Evolutionary conservation across 1,284 basidiomycete species (phyloP), one percentile per base, ranked within the genome.

Genomic region (Malassezia slooffiae): DNA sequence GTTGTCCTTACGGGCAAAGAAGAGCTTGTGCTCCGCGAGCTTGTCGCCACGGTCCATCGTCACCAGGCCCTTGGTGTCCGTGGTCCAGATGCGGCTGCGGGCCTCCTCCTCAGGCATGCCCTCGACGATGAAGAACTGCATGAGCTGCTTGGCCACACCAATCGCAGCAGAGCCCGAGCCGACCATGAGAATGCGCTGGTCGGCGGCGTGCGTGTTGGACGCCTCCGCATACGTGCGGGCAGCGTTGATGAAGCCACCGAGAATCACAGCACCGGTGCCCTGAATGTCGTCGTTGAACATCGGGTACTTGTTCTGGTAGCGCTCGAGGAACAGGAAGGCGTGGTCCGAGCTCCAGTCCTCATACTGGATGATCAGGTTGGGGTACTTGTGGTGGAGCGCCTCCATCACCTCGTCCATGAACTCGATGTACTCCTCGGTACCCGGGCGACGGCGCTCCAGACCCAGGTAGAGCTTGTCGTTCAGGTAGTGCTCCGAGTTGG

Each of bases 401-500:
- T 74, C 70, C 85, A 93, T 89, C 71, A 93, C 89, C 67, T 86
- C 83, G 63, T 91, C 86, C 80, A 93, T 85, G 70, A 93, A 89
- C 48, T 77, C 81, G 27, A 55, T 45, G 43, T 61, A 55, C 43
- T 67, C 64, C 15, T 62, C 60, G 4, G 52, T 51, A n/a, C 34
- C 76, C 53, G 33, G 72, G n/a, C 60, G 57, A 49, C 55, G 50
- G 41, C 53, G 57, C 9, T 55, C 56, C 34, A 85, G 76, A 38
- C 89, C 90, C 56, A 93, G 79, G 72, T 95, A 95, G 15, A 93
- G 75, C 3, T 87, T 86, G 71, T 93, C 87, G 23, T 85, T 78
- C 33, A 90, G 76, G 70, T 81, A 81, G 52, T 76, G 73, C 57
- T 85, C 76, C 52, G 79, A 91, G 73, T 91, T 86, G 5, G 89